Evolutionary conservation across 75 land plant species (phyloP).

Genomic region (Isoetes taiwanensis): DNA sequence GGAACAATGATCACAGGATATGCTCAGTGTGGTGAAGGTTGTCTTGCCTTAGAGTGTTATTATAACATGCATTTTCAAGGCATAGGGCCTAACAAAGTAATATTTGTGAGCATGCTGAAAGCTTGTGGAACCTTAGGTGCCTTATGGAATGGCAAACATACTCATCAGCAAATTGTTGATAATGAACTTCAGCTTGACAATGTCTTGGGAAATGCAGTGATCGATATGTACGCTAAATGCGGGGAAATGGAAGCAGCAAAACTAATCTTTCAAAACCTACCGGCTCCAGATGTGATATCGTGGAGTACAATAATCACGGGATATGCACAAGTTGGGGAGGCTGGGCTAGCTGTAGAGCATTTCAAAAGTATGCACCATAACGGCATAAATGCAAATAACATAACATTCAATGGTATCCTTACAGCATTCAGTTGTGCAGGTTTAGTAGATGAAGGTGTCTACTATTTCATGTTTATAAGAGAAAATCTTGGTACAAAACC

Average conservation of each 20-base stretch:
- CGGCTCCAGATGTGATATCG: conserved; percentile 21
- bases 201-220: conserved; percentile 22
- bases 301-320: conserved; percentile 42
- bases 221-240: conserved; percentile 49
- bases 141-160: conserved; percentile 17
- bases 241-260: conserved; percentile 14
- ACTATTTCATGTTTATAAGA: conserved; percentile 25
- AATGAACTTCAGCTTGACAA: conserved; percentile 20
- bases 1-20: conserved; percentile 27
- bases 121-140: conserved; percentile 25
- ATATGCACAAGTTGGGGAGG: conserved; percentile 30
- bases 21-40: conserved; percentile 11
- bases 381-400: conserved; percentile 22
- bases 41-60: conserved; percentile 15
- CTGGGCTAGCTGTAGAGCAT: conserved; percentile 22
- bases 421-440: conserved; percentile 36
- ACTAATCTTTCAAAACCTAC: conserved; percentile 15
- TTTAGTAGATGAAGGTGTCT: conserved; percentile 21
- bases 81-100: conserved; percentile 15
- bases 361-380: conserved; percentile 26
- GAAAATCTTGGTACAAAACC: conserved; percentile 22
- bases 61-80: conserved; percentile 10
- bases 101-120: conserved; percentile 17
- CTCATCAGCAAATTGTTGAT: conserved; percentile 11
- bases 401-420: no score